phyloP scores from a whole-genome alignment of 2,329 filamentous ascomycete genomes.

The Xylariaceae sp. region DNA sequence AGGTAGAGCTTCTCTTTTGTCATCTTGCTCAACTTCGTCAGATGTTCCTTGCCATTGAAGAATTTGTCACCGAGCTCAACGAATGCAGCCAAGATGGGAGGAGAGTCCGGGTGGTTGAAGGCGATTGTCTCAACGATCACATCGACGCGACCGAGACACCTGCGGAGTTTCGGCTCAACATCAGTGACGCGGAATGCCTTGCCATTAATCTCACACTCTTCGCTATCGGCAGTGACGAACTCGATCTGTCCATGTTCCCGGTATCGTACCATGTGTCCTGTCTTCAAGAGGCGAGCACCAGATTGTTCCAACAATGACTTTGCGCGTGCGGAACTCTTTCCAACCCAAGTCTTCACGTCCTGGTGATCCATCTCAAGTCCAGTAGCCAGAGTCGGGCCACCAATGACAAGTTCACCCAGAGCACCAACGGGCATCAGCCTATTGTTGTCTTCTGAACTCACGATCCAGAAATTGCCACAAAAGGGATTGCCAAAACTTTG shows the following conservation, averaged over 20 bases:
- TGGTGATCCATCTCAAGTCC: constrained; percentile 28
- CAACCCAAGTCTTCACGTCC: constrained; percentile 20
- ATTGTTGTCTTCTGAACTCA: constrained; percentile 47
- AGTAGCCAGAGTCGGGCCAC: constrained; percentile 47
- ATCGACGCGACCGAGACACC: constrained; percentile 43
- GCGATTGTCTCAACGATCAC: constrained; percentile 44
- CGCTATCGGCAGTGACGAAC: constrained; percentile 40
- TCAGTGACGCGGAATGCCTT: constrained; percentile 37
- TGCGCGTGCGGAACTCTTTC: constrained; percentile 14
- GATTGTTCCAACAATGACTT: constrained; percentile 19
- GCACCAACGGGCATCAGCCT: constrained; percentile 50
- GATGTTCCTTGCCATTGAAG: constrained; percentile 33
- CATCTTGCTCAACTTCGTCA: constrained; percentile 33
- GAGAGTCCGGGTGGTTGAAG: constrained; percentile 36
- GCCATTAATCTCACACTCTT: constrained; percentile 37
- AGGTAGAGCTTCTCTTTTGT: constrained; percentile 40
- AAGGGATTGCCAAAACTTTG: constrained; percentile 44
- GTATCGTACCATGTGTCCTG: constrained; percentile 46
- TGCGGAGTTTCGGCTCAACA: constrained; percentile 44
- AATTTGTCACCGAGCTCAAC: constrained; percentile 41
- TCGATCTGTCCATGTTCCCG: constrained; percentile 44
- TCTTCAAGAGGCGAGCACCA: constrained; percentile 37
- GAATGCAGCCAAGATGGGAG: constrained; percentile 42
- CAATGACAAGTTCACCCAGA: constrained; percentile 56
- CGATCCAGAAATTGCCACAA: constrained; percentile 46